Percentiles rank a stretch among this genome's conserved stretches.
Evolutionary conservation across 306 rosid species (phyloP).

Genomic region (Cucumis cinereus): DNA sequence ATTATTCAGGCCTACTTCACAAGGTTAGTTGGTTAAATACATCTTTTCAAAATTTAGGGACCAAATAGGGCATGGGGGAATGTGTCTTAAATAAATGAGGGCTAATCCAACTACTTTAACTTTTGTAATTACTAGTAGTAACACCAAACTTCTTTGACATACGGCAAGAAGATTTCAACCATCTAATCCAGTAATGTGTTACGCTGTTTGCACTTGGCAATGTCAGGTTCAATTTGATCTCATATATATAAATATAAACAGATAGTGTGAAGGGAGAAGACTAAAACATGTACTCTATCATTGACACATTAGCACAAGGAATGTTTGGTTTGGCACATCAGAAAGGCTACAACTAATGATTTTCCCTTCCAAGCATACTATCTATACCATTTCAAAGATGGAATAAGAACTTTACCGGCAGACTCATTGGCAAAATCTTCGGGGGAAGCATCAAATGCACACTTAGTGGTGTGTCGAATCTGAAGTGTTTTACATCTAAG

Average conservation of each 20-base stretch:
- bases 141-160: background rate
- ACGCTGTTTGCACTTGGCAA: background rate
- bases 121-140: too few relatives aligned
- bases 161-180: background rate
- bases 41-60: background rate
- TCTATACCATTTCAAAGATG: background rate
- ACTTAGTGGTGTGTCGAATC: conserved; percentile 29
- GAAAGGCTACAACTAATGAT: background rate
- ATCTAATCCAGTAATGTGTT: background rate
- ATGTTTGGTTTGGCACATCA: background rate
- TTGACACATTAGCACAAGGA: background rate
- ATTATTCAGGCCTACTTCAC: background rate
- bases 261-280: background rate
- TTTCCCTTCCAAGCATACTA: background rate
- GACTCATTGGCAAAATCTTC: conserved; percentile 49
- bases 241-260: background rate
- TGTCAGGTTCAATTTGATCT: background rate
- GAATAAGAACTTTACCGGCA: background rate
- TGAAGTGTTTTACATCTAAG: conserved; percentile 14
- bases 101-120: too few relatives aligned
- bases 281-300: background rate
- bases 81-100: background rate
- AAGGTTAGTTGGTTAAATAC: background rate
- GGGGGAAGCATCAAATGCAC: conserved; percentile 77
- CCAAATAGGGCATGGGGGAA: background rate